Conservation (phyloP, 192 early-diverging fungal species). For the Chytriomyces sp. region DNA sequence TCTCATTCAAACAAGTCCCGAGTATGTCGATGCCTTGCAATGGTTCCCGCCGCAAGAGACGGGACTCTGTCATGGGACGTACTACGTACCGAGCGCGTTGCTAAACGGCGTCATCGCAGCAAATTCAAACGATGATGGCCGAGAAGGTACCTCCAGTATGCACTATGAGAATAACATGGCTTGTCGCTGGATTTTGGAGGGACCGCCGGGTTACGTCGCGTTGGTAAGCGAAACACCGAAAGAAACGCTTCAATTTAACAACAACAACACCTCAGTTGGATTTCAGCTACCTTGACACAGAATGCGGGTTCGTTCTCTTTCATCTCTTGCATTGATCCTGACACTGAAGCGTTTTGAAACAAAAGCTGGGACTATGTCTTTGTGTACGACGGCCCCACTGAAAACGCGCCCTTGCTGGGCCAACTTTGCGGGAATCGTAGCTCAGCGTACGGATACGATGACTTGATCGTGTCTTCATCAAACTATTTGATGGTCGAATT, state of each 20-base stretch:
- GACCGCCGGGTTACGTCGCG: conserved; percentile 6
- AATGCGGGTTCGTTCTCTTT: conserved; percentile 19
- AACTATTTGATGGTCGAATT: conserved; percentile 34
- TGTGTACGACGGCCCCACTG: conserved; percentile 12
- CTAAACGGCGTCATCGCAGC: conserved; percentile 16
- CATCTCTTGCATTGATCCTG: not conserved
- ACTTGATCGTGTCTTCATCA: conserved; percentile 33
- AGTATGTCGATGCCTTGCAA: not conserved
- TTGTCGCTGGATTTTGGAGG: conserved; percentile 4
- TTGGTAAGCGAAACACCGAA: conserved; percentile 4
- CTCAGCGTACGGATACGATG: not conserved
- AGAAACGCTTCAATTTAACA: not conserved
- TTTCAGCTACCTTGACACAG: conserved; percentile 25
- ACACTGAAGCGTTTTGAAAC: not conserved
- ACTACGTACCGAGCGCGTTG: not conserved
- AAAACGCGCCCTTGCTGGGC: not conserved
- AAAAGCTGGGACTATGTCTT: conserved; percentile 29
- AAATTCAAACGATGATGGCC: conserved; percentile 7
- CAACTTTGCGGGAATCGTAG: conserved; percentile 40
- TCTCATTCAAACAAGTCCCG: not conserved
- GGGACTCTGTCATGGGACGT: conserved; percentile 5
- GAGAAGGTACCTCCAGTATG: not conserved
- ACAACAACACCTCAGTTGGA: conserved; percentile 6
- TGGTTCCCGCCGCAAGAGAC: conserved; percentile 8
- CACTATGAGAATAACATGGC: conserved; percentile 6